Percentiles rank a stretch among this genome's conserved stretches.
These are phyloP conservation scores for Clonostachys byssicola DNA, from an alignment of 2,329 filamentous ascomycete genomes.

Conservation along the genomic window DNA sequence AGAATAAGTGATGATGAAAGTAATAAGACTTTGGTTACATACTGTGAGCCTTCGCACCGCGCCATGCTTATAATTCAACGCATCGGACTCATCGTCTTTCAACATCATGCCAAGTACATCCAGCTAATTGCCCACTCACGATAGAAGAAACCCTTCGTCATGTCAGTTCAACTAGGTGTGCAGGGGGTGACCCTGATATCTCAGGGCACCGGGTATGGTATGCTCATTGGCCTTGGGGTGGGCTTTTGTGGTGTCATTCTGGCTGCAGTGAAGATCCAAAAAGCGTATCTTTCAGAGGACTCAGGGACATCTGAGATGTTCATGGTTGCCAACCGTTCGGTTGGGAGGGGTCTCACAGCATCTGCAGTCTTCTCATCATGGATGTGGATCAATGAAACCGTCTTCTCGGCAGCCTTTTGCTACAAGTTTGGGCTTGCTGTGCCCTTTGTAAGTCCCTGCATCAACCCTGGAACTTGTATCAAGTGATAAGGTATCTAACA, in stretches of 20 bases:
- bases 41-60: too few species aligned
- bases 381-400: slow-evolving; percentile 54
- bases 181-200: neutral
- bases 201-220: neutral
- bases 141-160: too few species aligned
- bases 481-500: neutral
- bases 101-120: too few species aligned
- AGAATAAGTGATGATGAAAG: too few species aligned
- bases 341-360: slow-evolving; percentile 77
- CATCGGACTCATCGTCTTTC: too few species aligned
- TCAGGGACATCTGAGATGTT: slow-evolving; percentile 73
- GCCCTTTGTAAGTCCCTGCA: slow-evolving; percentile 47
- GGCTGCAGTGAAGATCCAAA: neutral
- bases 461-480: slow-evolving; percentile 43
- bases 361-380: slow-evolving; percentile 79
- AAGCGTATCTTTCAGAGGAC: neutral
- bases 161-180: too few species aligned
- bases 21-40: too few species aligned
- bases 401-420: slow-evolving; percentile 61
- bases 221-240: neutral
- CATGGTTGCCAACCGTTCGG: slow-evolving; percentile 73
- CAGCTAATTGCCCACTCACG: too few species aligned
- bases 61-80: too few species aligned
- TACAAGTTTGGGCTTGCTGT: slow-evolving; percentile 65
- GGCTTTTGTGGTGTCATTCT: neutral